phyloP scores from a whole-genome alignment of 2,329 filamentous ascomycete genomes.

The Sporothrix phasma region DNA sequence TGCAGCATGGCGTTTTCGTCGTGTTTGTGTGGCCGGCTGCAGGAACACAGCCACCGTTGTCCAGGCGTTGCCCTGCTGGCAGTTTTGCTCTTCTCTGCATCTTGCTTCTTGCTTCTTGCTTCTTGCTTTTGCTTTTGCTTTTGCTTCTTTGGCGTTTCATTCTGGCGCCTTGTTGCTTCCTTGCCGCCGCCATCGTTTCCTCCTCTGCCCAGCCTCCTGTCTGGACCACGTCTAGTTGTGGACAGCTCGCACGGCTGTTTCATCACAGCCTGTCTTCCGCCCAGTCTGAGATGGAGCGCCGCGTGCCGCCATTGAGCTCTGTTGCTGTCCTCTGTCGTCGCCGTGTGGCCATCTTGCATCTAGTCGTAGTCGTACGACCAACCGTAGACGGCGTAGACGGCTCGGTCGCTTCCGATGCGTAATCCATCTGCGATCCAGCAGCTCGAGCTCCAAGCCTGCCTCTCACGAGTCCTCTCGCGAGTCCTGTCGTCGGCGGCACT shows the following conservation, averaged over 20 bases:
- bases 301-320: background rate
- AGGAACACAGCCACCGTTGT: background rate
- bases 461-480: too few species aligned
- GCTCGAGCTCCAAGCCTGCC: too few species aligned
- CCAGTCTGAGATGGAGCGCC: background rate
- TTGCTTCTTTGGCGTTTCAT: too few species aligned
- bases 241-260: too few species aligned
- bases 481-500: too few species aligned
- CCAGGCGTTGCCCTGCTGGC: background rate
- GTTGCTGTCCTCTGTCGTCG: background rate
- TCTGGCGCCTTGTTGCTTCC: background rate
- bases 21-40: background rate
- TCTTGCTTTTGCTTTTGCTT: background rate
- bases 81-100: background rate
- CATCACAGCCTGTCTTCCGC: background rate
- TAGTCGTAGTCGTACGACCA: too few species aligned
- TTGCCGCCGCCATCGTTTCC: background rate
- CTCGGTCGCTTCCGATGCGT: background rate
- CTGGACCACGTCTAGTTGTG: too few species aligned
- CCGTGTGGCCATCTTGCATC: background rate
- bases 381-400: too few species aligned
- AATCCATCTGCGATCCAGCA: background rate
- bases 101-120: background rate
- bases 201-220: background rate
- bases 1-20: conserved; percentile 4